Percentiles rank a stretch among this genome's conserved stretches.
These are phyloP conservation scores for Parastagonospora nodorum DNA, from an alignment of 2,329 filamentous ascomycete species.

Conservation along the genomic window DNA sequence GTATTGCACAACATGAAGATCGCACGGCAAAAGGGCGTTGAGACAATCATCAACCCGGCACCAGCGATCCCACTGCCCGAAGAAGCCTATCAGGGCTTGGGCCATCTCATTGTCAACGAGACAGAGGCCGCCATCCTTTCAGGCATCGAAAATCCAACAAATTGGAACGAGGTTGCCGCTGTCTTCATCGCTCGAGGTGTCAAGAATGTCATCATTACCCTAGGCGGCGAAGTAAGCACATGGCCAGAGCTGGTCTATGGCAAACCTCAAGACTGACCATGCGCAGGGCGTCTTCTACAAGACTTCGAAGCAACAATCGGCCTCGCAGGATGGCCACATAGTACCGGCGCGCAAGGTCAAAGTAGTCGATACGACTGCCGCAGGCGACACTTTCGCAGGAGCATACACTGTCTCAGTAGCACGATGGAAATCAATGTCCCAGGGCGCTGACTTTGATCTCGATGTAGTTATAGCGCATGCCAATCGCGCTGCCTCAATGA, in stretches of 20 bases:
- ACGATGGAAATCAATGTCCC: slow-evolving; percentile 48
- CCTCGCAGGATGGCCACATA: slow-evolving; percentile 48
- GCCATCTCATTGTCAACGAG: slow-evolving; percentile 87
- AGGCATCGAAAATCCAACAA: slow-evolving; percentile 49
- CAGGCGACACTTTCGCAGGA: slow-evolving; percentile 93
- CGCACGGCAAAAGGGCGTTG: slow-evolving; percentile 38
- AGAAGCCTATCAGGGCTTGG: slow-evolving; percentile 68
- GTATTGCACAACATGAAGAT: slow-evolving; percentile 45
- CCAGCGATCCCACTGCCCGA: slow-evolving; percentile 69
- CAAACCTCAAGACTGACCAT: slow-evolving; percentile 28
- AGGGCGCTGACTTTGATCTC: slow-evolving; percentile 53
- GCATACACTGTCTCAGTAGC: slow-evolving; percentile 79
- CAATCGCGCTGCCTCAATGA: slow-evolving; percentile 66
- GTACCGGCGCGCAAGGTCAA: slow-evolving; percentile 70
- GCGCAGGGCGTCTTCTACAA: slow-evolving; percentile 48
- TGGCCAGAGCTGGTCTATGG: too few species aligned
- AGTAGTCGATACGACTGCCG: slow-evolving; percentile 92
- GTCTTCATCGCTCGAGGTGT: slow-evolving; percentile 73
- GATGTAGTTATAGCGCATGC: slow-evolving; percentile 65
- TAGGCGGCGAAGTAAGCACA: slow-evolving; percentile 71
- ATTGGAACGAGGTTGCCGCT: slow-evolving; percentile 42
- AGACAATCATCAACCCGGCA: slow-evolving; percentile 83
- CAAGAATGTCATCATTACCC: slow-evolving; percentile 77
- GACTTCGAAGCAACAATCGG: slow-evolving; percentile 53
- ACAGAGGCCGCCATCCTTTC: slow-evolving; percentile 80